Evolutionary conservation across 2,329 filamentous ascomycete species (phyloP).

Genomic region (Ascochyta clinopodiicola): DNA sequence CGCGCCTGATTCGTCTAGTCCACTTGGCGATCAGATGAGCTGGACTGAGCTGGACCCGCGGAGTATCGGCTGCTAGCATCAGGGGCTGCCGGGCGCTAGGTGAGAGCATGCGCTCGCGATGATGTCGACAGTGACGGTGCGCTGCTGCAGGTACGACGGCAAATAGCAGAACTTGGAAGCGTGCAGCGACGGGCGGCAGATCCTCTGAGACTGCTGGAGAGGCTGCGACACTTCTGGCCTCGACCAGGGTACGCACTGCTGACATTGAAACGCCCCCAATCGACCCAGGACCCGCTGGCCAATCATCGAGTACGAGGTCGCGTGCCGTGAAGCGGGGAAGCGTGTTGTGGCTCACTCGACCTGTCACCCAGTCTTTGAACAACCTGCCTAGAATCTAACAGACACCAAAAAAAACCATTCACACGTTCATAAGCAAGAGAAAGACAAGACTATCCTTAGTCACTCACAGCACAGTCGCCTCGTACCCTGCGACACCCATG

Average conservation of each 20-base stretch:
- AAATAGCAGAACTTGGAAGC: not conserved
- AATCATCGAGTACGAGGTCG: slow-evolving; percentile 6
- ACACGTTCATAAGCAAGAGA: not conserved
- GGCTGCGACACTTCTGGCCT: slow-evolving; percentile 8
- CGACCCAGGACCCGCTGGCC: slow-evolving; percentile 7
- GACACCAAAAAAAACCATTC: not conserved
- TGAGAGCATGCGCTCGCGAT: slow-evolving; percentile 12
- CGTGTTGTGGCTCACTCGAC: slow-evolving; percentile 1
- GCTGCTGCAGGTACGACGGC: slow-evolving; percentile 7
- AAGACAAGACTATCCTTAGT: not conserved
- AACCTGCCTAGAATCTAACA: not conserved
- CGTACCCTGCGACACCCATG: not conserved
- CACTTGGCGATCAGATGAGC: slow-evolving; percentile 20
- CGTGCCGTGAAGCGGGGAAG: slow-evolving; percentile 12
- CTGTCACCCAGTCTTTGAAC: not conserved
- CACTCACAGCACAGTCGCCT: not conserved
- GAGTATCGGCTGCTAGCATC: slow-evolving; percentile 8
- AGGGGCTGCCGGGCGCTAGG: slow-evolving; percentile 3
- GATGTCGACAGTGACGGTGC: slow-evolving; percentile 3
- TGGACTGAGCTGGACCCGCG: slow-evolving; percentile 1
- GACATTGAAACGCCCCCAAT: slow-evolving; percentile 8
- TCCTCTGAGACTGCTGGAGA: not conserved
- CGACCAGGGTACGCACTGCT: slow-evolving; percentile 7
- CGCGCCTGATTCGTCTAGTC: slow-evolving; percentile 27
- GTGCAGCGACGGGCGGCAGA: not conserved